Evolutionary conservation across 164 flowering plant genomes (phyloP).

Genomic region (Umbilicus rupestris): DNA sequence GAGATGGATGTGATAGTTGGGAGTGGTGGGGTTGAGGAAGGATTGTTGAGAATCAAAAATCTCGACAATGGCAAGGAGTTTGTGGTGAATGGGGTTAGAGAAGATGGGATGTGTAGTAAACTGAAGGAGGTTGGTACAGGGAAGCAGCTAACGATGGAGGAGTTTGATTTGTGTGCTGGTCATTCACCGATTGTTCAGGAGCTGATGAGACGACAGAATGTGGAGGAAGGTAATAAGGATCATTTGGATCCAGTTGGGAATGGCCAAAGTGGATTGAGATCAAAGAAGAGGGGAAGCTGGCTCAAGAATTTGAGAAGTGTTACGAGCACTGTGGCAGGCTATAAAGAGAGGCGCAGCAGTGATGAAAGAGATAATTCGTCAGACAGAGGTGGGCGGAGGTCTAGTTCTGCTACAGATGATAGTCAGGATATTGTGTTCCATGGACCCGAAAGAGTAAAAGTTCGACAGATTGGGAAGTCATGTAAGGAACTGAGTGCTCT

Average conservation of each 20-base stretch:
- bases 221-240: conserved; percentile 57
- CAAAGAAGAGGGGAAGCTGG: conserved; percentile 82
- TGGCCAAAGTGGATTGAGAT: conserved; percentile 33
- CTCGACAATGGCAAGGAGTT: conserved; percentile 92
- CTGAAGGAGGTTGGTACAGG: conserved; percentile 83
- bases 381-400: conserved; percentile 87
- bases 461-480: conserved; percentile 80
- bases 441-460: conserved; percentile 75
- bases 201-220: conserved; percentile 86
- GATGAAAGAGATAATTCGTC: conserved; percentile 93
- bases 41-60: conserved; percentile 62
- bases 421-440: conserved; percentile 80
- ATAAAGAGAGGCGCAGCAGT: conserved; percentile 72
- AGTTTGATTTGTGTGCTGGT: conserved; percentile 85
- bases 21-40: conserved; percentile 16
- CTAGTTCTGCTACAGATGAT: conserved; percentile 93
- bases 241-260: conserved; percentile 21
- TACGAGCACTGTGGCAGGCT: conserved; percentile 52
- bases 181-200: conserved; percentile 95
- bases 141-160: conserved; percentile 86
- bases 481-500: conserved; percentile 68
- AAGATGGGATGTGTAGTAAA: conserved; percentile 81
- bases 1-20: conserved; percentile 16
- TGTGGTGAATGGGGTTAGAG: conserved; percentile 79
- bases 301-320: conserved; percentile 64